Evolutionary conservation across 805 yeast genomes (phyloP).

Genomic region (Schwanniomyces pseudopolymorphus): DNA sequence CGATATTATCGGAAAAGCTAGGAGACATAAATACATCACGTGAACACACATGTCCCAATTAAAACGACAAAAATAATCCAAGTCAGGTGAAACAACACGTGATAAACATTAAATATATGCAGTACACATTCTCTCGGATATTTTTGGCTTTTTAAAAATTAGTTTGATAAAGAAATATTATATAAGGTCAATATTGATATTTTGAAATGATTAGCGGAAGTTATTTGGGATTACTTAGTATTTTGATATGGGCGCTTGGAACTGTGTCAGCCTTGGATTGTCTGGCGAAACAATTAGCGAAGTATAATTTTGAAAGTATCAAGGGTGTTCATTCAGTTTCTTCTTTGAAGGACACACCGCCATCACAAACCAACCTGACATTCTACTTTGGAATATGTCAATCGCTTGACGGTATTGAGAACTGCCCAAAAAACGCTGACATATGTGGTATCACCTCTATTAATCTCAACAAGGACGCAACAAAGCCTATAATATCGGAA

Average conservation of each 20-base stretch:
- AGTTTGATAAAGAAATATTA: neutral
- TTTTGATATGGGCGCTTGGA: neutral
- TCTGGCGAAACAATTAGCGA: conserved; percentile 30
- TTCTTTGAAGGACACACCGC: conserved; percentile 65
- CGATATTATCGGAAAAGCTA: neutral
- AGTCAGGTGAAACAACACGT: too few species aligned
- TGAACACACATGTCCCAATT: too few species aligned
- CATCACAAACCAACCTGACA: conserved; percentile 57
- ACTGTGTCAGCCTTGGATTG: conserved; percentile 18
- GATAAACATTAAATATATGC: neutral
- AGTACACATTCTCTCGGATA: neutral
- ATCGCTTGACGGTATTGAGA: conserved; percentile 39
- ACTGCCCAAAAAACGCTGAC: conserved; percentile 71
- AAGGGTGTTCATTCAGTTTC: conserved; percentile 50
- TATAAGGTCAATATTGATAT: neutral
- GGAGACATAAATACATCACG: neutral
- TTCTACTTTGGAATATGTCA: conserved; percentile 79
- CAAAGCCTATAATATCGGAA: conserved; percentile 52
- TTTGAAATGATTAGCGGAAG: neutral
- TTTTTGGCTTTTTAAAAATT: neutral
- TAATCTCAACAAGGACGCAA: conserved; percentile 42
- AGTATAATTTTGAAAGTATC: conserved; percentile 45
- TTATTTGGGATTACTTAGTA: neutral
- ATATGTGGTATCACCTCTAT: conserved; percentile 74
- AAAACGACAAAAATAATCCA: too few species aligned